Percentiles rank a stretch among this genome's conserved stretches.
Conservation (phyloP, 2,329 filamentous ascomycete species). For the Colletotrichum sidae region DNA sequence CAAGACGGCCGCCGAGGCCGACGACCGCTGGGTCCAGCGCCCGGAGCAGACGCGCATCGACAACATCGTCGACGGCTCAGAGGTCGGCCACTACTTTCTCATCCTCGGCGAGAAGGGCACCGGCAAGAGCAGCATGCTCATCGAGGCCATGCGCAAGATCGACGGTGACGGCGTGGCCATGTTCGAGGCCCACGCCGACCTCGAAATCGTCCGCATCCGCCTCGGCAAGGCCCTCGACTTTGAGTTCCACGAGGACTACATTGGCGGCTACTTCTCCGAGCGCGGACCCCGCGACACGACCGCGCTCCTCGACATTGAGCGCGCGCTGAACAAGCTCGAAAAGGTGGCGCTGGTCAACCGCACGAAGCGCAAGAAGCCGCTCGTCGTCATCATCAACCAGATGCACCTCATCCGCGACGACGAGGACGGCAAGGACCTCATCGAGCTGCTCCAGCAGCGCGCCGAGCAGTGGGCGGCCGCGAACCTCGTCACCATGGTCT, state of each 20-base stretch:
- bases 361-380: slow-evolving; percentile 70
- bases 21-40: slow-evolving; percentile 83
- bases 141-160: slow-evolving; percentile 94
- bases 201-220: slow-evolving; percentile 93
- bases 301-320: slow-evolving; percentile 92
- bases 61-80: slow-evolving; percentile 79
- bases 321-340: slow-evolving; percentile 96
- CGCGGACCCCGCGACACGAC: slow-evolving; percentile 92
- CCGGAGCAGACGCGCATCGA: slow-evolving; percentile 87
- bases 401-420: slow-evolving; percentile 92
- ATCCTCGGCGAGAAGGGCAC: slow-evolving; percentile 96
- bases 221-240: slow-evolving; percentile 95
- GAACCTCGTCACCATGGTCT: slow-evolving; percentile 89
- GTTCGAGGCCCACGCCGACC: slow-evolving; percentile 95
- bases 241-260: slow-evolving; percentile 98
- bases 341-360: slow-evolving; percentile 87
- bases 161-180: slow-evolving; percentile 91
- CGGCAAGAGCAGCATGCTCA: slow-evolving; percentile 94
- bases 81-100: slow-evolving; percentile 87
- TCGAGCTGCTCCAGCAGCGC: slow-evolving; percentile 94
- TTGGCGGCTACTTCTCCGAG: slow-evolving; percentile 95
- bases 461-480: slow-evolving; percentile 97
- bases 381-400: slow-evolving; percentile 95
- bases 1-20: slow-evolving; percentile 53
- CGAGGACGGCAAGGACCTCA: slow-evolving; percentile 89